These are phyloP conservation scores for Crithidia expoeki DNA, from an alignment of 208 protist genomes.

Conservation along the genomic window DNA sequence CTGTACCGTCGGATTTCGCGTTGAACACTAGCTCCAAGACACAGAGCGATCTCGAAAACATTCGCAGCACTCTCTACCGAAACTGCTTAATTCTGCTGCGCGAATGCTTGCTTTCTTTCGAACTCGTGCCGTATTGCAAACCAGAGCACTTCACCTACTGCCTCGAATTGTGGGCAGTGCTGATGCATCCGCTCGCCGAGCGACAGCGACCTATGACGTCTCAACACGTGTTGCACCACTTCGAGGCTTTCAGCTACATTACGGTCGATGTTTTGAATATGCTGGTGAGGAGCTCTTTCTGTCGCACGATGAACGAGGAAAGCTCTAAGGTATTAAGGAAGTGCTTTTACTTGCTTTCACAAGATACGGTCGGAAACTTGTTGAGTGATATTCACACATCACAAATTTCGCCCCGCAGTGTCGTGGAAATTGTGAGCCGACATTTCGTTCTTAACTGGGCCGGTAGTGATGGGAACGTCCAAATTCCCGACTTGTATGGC, in stretches of 20 bases:
- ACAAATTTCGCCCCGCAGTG: background rate
- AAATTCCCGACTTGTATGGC: slow-evolving; percentile 30
- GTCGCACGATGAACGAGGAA: slow-evolving; percentile 51
- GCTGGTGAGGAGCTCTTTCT: slow-evolving; percentile 71
- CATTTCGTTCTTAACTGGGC: slow-evolving; percentile 40
- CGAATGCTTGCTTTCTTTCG: slow-evolving; percentile 63
- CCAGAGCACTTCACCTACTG: slow-evolving; percentile 70
- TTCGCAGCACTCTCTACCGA: slow-evolving; percentile 56
- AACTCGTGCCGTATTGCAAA: slow-evolving; percentile 53
- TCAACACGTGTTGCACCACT: slow-evolving; percentile 67
- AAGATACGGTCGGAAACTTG: slow-evolving; percentile 30
- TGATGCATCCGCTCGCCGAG: slow-evolving; percentile 60
- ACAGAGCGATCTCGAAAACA: slow-evolving; percentile 50
- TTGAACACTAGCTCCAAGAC: slow-evolving; percentile 21
- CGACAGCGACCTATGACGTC: slow-evolving; percentile 26
- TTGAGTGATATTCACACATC: slow-evolving; percentile 41
- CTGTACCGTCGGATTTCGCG: slow-evolving; percentile 22
- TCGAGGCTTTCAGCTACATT: slow-evolving; percentile 74
- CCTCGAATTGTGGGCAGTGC: slow-evolving; percentile 75
- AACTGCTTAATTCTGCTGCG: slow-evolving; percentile 67
- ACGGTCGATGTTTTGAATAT: slow-evolving; percentile 61
- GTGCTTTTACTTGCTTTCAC: slow-evolving; percentile 52
- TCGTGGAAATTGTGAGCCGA: slow-evolving; percentile 17
- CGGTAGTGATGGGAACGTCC: slow-evolving; percentile 21
- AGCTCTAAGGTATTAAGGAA: slow-evolving; percentile 48